Conservation (phyloP, 2,329 filamentous ascomycete species). For the Aspergillus fischeri region DNA sequence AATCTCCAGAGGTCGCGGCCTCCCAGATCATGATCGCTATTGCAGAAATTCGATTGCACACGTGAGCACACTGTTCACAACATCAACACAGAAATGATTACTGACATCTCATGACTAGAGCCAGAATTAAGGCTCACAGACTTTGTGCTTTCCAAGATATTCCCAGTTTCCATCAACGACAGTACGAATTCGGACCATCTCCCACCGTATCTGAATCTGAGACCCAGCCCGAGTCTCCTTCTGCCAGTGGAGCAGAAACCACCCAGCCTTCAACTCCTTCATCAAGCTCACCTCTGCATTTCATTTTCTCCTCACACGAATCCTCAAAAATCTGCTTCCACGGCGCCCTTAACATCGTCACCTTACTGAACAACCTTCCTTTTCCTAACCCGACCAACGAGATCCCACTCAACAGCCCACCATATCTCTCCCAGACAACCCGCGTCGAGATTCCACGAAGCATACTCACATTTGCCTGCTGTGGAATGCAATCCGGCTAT, state of each 20-base stretch:
- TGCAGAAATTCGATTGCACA: constrained; percentile 26
- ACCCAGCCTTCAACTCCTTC: not conserved
- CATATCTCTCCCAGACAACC: constrained; percentile 1
- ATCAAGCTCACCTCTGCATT: constrained; percentile 1
- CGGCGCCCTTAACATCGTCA: constrained; percentile 24
- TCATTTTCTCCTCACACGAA: constrained; percentile 21
- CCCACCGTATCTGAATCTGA: not conserved
- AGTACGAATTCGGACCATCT: constrained; percentile 19
- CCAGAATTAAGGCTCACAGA: constrained; percentile 27
- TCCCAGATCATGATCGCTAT: constrained; percentile 19
- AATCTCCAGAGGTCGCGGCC: constrained; percentile 17
- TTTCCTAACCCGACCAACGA: constrained; percentile 16
- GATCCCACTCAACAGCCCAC: constrained; percentile 1
- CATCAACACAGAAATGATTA: not conserved
- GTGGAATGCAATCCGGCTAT: constrained; percentile 23
- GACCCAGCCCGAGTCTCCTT: not conserved
- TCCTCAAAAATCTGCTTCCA: constrained; percentile 26
- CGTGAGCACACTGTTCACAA: constrained; percentile 3
- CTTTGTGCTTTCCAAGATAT: constrained; percentile 27
- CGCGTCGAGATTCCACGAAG: constrained; percentile 18
- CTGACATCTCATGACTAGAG: constrained; percentile 9
- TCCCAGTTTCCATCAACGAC: constrained; percentile 19
- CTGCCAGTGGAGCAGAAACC: not conserved
- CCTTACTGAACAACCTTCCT: constrained; percentile 22
- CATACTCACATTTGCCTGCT: constrained; percentile 26